phyloP scores from a whole-genome alignment of 1,284 basidiomycete species.

The Apiotrichum mycotoxinovorans region DNA sequence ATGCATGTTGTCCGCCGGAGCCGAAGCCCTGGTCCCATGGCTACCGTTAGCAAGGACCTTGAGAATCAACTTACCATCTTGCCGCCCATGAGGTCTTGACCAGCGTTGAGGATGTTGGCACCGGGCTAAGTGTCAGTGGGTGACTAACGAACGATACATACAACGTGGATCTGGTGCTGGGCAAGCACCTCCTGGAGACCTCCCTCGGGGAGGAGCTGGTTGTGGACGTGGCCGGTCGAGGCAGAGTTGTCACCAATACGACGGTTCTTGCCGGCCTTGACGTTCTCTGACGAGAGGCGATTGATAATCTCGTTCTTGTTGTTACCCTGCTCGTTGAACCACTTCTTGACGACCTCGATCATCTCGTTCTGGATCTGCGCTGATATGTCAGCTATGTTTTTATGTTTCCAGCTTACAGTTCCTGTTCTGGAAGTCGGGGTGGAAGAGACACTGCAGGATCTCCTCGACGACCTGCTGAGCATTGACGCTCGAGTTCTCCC shows the following conservation, averaged over 20 bases:
- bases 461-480: conserved; percentile 63
- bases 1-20: conserved; percentile 42
- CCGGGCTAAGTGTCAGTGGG: conserved; percentile 21
- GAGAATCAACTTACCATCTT: conserved; percentile 37
- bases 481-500: conserved; percentile 68
- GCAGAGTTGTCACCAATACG: conserved; percentile 53
- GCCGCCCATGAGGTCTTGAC: conserved; percentile 46
- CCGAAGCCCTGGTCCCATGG: conserved; percentile 50
- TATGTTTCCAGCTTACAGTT: conserved; percentile 53
- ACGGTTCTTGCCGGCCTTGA: conserved; percentile 69
- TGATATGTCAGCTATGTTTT: conserved; percentile 68
- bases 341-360: conserved; percentile 53
- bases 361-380: conserved; percentile 73
- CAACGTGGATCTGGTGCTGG: conserved; percentile 48
- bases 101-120: conserved; percentile 41
- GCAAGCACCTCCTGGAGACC: conserved; percentile 48
- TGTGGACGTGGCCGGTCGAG: conserved; percentile 44
- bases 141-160: conserved; percentile 17
- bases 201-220: conserved; percentile 38
- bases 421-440: conserved; percentile 74
- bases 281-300: conserved; percentile 63
- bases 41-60: conserved; percentile 16
- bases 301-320: conserved; percentile 58
- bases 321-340: conserved; percentile 59
- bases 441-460: conserved; percentile 74